Conservation (phyloP, 2,329 filamentous ascomycete species). For the Verticillium alfalfae region DNA sequence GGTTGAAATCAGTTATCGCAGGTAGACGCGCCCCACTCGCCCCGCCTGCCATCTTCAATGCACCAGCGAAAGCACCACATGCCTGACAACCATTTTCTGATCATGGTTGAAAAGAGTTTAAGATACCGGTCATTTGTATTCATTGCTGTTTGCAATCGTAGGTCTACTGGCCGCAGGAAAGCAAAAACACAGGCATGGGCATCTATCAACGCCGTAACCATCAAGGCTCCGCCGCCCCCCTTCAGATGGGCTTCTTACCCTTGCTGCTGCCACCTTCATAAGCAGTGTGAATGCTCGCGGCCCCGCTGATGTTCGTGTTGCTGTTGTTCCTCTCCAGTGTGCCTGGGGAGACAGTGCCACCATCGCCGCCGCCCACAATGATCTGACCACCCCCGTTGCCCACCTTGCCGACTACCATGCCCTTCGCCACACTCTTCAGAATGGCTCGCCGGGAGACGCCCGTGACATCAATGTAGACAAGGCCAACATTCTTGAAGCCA, state of each 20-base stretch:
- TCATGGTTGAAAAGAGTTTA: background rate
- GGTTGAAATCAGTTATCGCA: background rate
- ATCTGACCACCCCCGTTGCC: conserved; percentile 68
- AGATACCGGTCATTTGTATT: background rate
- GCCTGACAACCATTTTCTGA: too few species aligned
- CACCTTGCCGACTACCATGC: conserved; percentile 85
- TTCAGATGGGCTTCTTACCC: conserved; percentile 21
- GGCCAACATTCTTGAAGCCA: conserved; percentile 90
- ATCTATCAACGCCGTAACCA: background rate
- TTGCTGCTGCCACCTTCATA: conserved; percentile 15
- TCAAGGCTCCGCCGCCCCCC: background rate
- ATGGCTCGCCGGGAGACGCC: conserved; percentile 86
- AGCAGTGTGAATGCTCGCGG: conserved; percentile 18
- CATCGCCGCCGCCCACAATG: conserved; percentile 61
- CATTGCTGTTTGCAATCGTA: background rate
- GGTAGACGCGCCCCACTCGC: background rate
- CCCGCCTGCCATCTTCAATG: too few species aligned
- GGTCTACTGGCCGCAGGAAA: background rate
- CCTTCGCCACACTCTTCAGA: conserved; percentile 91
- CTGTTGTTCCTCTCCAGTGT: conserved; percentile 14
- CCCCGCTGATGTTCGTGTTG: conserved; percentile 16
- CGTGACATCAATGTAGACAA: conserved; percentile 95
- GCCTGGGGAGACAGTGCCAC: conserved; percentile 15
- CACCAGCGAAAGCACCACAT: too few species aligned
- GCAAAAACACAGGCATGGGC: background rate